phyloP scores from a whole-genome alignment of 1,284 basidiomycete species.

The Dichomitus squalens region DNA sequence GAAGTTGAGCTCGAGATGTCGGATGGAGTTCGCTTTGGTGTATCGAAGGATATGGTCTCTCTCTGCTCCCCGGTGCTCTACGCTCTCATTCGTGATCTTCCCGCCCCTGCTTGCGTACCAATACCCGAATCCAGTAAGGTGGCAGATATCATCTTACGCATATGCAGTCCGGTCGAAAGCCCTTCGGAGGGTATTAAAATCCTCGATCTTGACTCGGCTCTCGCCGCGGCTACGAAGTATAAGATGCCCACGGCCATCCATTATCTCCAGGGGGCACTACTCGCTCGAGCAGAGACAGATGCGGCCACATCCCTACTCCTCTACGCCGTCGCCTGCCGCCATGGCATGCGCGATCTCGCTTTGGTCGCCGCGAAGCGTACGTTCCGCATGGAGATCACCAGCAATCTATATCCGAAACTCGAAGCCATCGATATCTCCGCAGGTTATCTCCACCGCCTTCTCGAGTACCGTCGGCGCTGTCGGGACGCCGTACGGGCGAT shows the following conservation, averaged over 20 bases:
- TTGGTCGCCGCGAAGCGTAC: constrained; percentile 3
- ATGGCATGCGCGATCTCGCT: constrained; percentile 10
- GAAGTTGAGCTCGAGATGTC: too few relatives aligned
- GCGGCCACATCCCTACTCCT: neutral
- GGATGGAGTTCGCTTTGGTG: too few relatives aligned
- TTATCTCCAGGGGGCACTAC: neutral
- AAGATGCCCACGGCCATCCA: constrained; percentile 31
- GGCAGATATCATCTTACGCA: neutral
- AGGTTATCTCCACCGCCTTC: constrained; percentile 18
- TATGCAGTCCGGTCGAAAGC: neutral
- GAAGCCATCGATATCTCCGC: constrained; percentile 2
- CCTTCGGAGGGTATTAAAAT: neutral
- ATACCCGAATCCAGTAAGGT: neutral
- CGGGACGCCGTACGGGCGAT: constrained; percentile 5
- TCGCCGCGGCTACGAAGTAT: constrained; percentile 39
- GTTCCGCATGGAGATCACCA: neutral
- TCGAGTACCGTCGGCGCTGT: constrained; percentile 18
- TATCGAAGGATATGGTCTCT: too few relatives aligned
- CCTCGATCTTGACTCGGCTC: constrained; percentile 26
- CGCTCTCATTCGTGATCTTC: neutral
- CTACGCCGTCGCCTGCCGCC: constrained; percentile 11
- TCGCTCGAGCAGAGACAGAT: neutral
- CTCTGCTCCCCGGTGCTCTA: neutral
- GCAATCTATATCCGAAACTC: neutral
- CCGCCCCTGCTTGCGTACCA: neutral